Evolutionary conservation across 345 rosid species (phyloP).

Genomic region (Citrus inodora): DNA sequence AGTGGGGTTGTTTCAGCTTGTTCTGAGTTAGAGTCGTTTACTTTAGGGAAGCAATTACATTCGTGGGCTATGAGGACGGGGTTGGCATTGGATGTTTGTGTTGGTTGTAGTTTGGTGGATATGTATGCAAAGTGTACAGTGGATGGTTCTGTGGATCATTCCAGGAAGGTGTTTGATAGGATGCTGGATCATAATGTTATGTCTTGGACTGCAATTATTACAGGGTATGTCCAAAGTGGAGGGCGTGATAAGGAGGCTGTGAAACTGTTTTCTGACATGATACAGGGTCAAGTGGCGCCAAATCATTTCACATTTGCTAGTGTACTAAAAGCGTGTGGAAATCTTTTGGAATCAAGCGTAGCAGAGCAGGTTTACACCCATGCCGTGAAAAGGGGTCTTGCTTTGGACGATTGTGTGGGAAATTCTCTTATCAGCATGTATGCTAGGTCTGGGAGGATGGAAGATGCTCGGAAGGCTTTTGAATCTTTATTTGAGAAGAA

Average conservation of each 20-base stretch:
- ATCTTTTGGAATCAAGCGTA: slow-evolving; percentile 32
- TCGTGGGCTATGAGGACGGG: slow-evolving; percentile 51
- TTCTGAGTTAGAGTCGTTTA: slow-evolving; percentile 39
- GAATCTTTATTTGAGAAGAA: slow-evolving; percentile 56
- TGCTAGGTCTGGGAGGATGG: slow-evolving; percentile 53
- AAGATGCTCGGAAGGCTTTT: slow-evolving; percentile 61
- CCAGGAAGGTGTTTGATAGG: slow-evolving; percentile 60
- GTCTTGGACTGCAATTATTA: slow-evolving; percentile 75
- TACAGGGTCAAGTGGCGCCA: slow-evolving; percentile 40
- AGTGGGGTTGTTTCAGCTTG: slow-evolving; percentile 57
- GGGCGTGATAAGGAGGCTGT: slow-evolving; percentile 41
- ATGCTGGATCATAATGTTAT: slow-evolving; percentile 59
- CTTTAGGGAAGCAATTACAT: slow-evolving; percentile 58
- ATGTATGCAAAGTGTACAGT: slow-evolving; percentile 64
- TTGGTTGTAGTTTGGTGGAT: slow-evolving; percentile 70
- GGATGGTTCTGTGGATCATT: slow-evolving; percentile 46
- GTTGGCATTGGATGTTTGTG: slow-evolving; percentile 46
- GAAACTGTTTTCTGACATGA: slow-evolving; percentile 51
- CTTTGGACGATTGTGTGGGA: slow-evolving; percentile 50
- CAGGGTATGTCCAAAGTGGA: slow-evolving; percentile 45
- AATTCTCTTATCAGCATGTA: slow-evolving; percentile 72
- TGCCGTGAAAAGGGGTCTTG: slow-evolving; percentile 54
- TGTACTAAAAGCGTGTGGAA: slow-evolving; percentile 62
- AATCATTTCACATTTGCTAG: slow-evolving; percentile 75
- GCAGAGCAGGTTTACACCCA: slow-evolving; percentile 51